Evolutionary conservation across 768 basidiomycete species (phyloP).

Genomic region (Russula griseocarnosa): DNA sequence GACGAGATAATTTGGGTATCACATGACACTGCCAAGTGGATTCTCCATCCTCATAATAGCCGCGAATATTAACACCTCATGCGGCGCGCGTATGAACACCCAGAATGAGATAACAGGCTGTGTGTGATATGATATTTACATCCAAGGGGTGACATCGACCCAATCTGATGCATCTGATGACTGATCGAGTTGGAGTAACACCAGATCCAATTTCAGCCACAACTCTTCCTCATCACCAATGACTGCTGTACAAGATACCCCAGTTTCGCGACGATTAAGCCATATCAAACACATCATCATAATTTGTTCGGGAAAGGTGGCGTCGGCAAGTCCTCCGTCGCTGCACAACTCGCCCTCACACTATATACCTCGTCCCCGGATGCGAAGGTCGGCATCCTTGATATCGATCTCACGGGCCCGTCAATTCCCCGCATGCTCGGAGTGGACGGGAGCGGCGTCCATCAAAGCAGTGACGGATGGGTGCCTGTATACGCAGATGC

Average conservation of each 20-base stretch:
- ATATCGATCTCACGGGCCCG: slow-evolving; percentile 91
- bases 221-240: background rate
- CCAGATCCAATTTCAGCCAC: no score
- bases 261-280: slow-evolving; percentile 66
- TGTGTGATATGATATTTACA: no score
- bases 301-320: slow-evolving; percentile 94
- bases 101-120: no score
- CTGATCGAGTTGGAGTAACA: no score
- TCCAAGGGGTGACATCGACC: no score
- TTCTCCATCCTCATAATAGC: no score
- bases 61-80: no score
- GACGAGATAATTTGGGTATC: no score
- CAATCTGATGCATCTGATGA: no score
- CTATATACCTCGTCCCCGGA: slow-evolving; percentile 66
- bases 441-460: slow-evolving; percentile 78
- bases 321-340: slow-evolving; percentile 97
- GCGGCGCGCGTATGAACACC: no score
- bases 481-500: slow-evolving; percentile 96
- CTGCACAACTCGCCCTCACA: slow-evolving; percentile 85
- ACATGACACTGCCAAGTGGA: no score
- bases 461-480: slow-evolving; percentile 95
- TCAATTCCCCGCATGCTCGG: slow-evolving; percentile 96
- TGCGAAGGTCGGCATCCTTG: slow-evolving; percentile 80
- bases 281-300: slow-evolving; percentile 83
- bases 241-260: slow-evolving; percentile 42